Evolutionary conservation across 805 yeast genomes (phyloP), one percentile per base, ranked within the genome.

Genomic region (Kuraishia ogatae): DNA sequence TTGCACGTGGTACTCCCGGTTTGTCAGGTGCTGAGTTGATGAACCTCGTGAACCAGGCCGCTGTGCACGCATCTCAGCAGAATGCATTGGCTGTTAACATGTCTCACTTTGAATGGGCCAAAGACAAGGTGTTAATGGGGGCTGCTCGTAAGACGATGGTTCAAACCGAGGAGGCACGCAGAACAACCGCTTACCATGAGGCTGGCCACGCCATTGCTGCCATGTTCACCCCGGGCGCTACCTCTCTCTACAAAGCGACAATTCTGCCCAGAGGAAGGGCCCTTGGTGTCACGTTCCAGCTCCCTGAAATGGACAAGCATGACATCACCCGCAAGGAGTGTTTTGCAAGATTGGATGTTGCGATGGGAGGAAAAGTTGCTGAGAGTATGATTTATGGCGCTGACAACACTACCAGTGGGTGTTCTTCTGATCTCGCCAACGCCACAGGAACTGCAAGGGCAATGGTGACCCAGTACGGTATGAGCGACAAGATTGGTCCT

Each of bases 181-280:
- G 81, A 63, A 91, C 93, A 60, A 94, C 99, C 19, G 99, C 99
- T 1, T 94, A 85, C 70, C 99, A 94, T 72, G 99, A 94, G 74
- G 99, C 99, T 20, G 99, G 99, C 2, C 99, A 94, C 73, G 99
- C 99, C 3, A 89, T 94, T 56, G 91, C 93, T 88, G 98, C 99
- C 11, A 80, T 94, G 83, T 94, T 80, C 70, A 89, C 97, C 4
- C 84, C 85, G 17, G 97, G 96, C 20, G 97, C 99, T 2, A 91
- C 97, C 2, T 92, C 97, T 1, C 78, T 94, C 60, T 94, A 94
- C 74, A 94, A 94, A 72, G 98, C 98, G 2, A 94, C 99, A 0
- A 92, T 94, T 59, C 77, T 94, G 59, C 99, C 99, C 50, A 81
- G 99, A 66, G 99, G 99, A 50, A 77, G 96, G 61, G 99, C 99